Evolutionary conservation across 208 protist genomes (phyloP).

Genomic region (Wallacemonas sp.): DNA sequence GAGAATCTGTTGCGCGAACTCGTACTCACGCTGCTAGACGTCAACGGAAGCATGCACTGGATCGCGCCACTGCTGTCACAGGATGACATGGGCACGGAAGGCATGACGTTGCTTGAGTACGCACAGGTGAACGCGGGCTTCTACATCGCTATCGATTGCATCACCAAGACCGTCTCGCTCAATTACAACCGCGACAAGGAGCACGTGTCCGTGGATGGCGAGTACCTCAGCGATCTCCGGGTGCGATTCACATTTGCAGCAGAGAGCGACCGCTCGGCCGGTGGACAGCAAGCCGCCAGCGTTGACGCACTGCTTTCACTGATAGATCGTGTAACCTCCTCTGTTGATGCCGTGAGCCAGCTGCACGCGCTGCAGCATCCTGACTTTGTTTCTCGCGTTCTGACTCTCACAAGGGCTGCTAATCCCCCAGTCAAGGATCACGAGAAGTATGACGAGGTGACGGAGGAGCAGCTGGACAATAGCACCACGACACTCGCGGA

Average conservation of each 20-base stretch:
- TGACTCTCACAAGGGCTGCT: too few relatives aligned
- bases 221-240: not conserved
- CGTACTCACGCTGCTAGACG: not conserved
- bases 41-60: not conserved
- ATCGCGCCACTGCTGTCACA: not conserved
- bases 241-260: not conserved
- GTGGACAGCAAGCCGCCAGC: not conserved
- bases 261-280: too few relatives aligned
- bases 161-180: not conserved
- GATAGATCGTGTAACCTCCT: not conserved
- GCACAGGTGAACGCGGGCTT: not conserved
- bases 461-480: too few relatives aligned
- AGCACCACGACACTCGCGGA: too few relatives aligned
- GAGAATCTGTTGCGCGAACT: not conserved
- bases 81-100: not conserved
- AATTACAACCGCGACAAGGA: not conserved
- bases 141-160: not conserved
- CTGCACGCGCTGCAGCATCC: too few relatives aligned
- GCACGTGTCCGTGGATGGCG: not conserved
- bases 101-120: not conserved
- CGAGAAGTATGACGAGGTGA: too few relatives aligned
- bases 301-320: not conserved
- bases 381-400: not conserved
- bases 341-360: too few relatives aligned
- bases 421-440: too few relatives aligned